Evolutionary conservation across 2,329 filamentous ascomycete species (phyloP).

Genomic region (Cladosporium halotolerans): DNA sequence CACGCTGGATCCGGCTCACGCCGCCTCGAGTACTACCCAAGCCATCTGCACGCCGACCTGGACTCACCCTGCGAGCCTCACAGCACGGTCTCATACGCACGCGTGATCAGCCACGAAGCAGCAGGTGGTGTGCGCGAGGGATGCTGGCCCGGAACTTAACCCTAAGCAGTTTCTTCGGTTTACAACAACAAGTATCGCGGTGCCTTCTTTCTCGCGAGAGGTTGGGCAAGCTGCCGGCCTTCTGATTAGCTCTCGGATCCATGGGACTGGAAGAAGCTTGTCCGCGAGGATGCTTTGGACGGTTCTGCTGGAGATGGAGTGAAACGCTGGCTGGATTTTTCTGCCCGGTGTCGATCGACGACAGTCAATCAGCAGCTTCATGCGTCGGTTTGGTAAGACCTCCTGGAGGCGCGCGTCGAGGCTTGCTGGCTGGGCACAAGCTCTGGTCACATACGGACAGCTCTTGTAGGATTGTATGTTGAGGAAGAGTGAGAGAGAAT

Average conservation of each 20-base stretch:
- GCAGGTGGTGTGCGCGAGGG: constrained; percentile 35
- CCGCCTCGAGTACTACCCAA: constrained; percentile 25
- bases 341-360: constrained; percentile 23
- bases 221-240: constrained; percentile 59
- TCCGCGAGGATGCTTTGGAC: constrained; percentile 14
- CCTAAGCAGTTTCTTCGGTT: constrained; percentile 75
- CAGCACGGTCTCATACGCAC: constrained; percentile 45
- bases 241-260: constrained; percentile 19
- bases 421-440: constrained; percentile 63
- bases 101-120: constrained; percentile 3
- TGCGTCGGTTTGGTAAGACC: constrained; percentile 75
- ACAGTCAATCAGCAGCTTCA: constrained; percentile 54
- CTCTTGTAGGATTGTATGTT: constrained; percentile 40
- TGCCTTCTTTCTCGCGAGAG: constrained; percentile 23
- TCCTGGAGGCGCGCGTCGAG: constrained; percentile 71
- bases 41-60: constrained; percentile 16
- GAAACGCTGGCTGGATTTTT: constrained; percentile 27
- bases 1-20: constrained; percentile 34
- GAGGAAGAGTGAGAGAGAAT: constrained; percentile 39
- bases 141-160: constrained; percentile 87
- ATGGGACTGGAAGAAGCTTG: constrained; percentile 2
- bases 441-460: constrained; percentile 58
- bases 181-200: constrained; percentile 31
- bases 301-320: constrained; percentile 15
- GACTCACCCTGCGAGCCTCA: constrained; percentile 45